Evolutionary conservation across 2,329 filamentous ascomycete genomes (phyloP), one percentile per base, ranked within the genome.

Genomic region (Emericellopsis atlantica): DNA sequence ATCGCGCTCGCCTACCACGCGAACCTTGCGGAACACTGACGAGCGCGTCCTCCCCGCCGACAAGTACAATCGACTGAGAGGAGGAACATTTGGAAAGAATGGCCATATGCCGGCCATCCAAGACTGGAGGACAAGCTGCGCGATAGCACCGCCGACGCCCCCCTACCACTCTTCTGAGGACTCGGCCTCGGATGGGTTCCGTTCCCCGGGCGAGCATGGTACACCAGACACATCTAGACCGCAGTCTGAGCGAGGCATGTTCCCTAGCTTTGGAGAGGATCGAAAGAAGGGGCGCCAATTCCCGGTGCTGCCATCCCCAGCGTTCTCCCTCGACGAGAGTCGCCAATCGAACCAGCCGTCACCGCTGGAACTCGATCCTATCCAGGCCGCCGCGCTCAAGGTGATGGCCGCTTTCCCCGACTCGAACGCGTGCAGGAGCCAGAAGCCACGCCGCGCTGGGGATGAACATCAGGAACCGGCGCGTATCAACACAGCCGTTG

Each of bases 171-270:
- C 58, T 2, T 60, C 59, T 1, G 60, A 64, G 1, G 59, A 59
- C 7, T 62, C 61, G 4, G 58, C 56, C 39, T 62, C 57, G 1
- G 64, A 65, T 4, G 60, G 58, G 5, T 52, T 60, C 11, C 59
- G 56, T 15, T 59, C 61, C 6, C 42, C 54, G 0, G 60, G 60
- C 1, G 48, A 48, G 7, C 51, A 56, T 15, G 61, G 60, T 41
- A 66, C 64, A 5, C 64, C 63, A 1, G 54, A 62, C 40, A 61
- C 58, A 0, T 64, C 63, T 1, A 56, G 62, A 11, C 60, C 64
- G 0, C 57, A 64, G 37, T 67, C 63, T 1, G 61, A 62, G 40
- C 59, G 55, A 46, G 55, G 53, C 1, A 44, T 57, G 15, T 49
- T 53, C 0, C 49, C 52, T 4, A 26, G 10, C 12, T 24, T 36